Conservation (phyloP, 192 early-diverging fungal species). For the Dispira parvispora region DNA sequence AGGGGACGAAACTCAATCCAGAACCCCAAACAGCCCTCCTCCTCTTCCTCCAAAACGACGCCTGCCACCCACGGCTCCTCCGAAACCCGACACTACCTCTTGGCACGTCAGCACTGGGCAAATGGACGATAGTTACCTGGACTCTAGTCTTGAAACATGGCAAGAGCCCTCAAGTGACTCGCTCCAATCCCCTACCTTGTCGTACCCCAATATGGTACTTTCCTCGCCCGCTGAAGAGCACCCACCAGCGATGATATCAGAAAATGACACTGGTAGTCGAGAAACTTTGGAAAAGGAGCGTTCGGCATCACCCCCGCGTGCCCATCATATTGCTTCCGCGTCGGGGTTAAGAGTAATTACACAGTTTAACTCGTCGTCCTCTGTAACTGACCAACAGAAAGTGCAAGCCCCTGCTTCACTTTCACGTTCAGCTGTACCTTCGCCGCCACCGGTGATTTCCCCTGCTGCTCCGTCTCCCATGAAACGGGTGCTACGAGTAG, state of each 20-base stretch:
- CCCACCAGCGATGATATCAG: neutral
- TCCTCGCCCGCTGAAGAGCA: neutral
- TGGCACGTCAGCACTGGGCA: neutral
- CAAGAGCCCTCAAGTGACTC: neutral
- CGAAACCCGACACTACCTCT: no score
- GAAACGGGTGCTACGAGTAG: neutral
- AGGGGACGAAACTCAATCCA: conserved; percentile 24
- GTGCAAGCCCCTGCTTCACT: neutral
- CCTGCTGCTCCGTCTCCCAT: neutral
- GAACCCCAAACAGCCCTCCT: conserved; percentile 19
- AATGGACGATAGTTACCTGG: neutral
- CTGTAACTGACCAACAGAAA: neutral
- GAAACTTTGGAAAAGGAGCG: neutral
- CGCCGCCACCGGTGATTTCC: neutral
- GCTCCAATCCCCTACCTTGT: neutral
- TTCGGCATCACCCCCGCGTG: neutral
- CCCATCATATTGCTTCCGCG: neutral
- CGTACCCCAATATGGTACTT: neutral
- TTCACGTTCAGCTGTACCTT: neutral
- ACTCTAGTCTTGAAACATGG: conserved; percentile 1
- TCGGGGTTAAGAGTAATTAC: neutral
- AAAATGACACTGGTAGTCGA: neutral
- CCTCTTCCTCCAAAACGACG: no score
- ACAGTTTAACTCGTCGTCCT: neutral
- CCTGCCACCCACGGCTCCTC: no score